Conservation (phyloP, 192 early-diverging fungal genomes). For the Backusella liffmaniae region DNA sequence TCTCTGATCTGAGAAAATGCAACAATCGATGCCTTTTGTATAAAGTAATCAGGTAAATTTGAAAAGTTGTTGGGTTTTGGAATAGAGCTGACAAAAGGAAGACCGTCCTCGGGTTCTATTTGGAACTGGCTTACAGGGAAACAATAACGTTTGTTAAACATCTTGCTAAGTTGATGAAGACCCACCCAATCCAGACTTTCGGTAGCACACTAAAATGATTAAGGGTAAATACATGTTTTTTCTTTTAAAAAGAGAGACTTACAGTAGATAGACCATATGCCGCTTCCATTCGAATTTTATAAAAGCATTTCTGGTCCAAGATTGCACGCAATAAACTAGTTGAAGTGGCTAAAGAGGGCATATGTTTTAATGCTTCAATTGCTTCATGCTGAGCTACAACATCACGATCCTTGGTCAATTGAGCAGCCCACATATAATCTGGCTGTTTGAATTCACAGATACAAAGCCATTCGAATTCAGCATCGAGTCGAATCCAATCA, state of each 20-base stretch:
- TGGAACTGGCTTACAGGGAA: constrained; percentile 30
- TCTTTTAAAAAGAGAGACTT: not conserved
- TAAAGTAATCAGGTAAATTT: constrained; percentile 85
- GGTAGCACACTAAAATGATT: constrained; percentile 43
- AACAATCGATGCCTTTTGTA: constrained; percentile 78
- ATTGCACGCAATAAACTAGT: constrained; percentile 77
- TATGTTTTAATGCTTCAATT: constrained; percentile 59
- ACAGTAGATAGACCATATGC: constrained; percentile 66
- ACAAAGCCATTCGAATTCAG: constrained; percentile 93
- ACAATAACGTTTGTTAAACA: constrained; percentile 76
- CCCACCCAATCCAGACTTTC: constrained; percentile 63
- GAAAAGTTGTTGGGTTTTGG: constrained; percentile 90
- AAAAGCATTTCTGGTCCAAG: constrained; percentile 78
- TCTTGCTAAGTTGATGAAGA: constrained; percentile 68
- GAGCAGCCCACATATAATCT: constrained; percentile 95
- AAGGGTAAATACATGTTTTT: not conserved
- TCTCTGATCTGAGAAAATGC: constrained; percentile 75
- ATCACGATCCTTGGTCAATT: constrained; percentile 87
- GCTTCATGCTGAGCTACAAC: constrained; percentile 92
- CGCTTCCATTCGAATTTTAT: constrained; percentile 82
- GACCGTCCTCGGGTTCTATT: constrained; percentile 24
- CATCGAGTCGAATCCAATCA: constrained; percentile 96
- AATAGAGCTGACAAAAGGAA: constrained; percentile 48
- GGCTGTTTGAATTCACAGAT: constrained; percentile 82
- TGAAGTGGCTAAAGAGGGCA: constrained; percentile 65